A percentile compares a stretch with the other conserved stretches of the same genome.
Evolutionary conservation across 2,329 filamentous ascomycete species (phyloP).

Genomic region (Myrmaecium sp.): DNA sequence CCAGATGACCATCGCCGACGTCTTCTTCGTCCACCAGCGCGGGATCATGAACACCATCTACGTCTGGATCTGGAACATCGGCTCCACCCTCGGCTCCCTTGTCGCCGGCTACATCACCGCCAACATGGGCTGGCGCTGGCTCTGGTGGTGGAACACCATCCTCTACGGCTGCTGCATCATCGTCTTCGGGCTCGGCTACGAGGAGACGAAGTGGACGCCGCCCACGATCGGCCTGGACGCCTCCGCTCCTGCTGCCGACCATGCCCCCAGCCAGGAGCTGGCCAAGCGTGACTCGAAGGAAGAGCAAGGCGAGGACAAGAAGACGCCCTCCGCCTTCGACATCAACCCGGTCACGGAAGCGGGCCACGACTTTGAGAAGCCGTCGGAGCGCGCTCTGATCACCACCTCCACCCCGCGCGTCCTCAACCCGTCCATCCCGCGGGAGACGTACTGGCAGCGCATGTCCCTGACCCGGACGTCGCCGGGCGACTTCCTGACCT

Average conservation of each 20-base stretch:
- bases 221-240: too few relatives aligned
- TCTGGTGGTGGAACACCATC: conserved; percentile 32
- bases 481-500: conserved; percentile 12
- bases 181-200: conserved; percentile 22
- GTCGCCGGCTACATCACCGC: conserved; percentile 1
- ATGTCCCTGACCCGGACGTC: conserved; percentile 21
- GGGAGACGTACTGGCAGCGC: conserved; percentile 27
- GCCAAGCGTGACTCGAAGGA: too few relatives aligned
- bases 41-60: conserved; percentile 32
- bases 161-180: conserved; percentile 14
- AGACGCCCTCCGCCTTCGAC: conserved; percentile 9
- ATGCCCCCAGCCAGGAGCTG: too few relatives aligned
- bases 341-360: conserved; percentile 5
- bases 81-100: conserved; percentile 4
- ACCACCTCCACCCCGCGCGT: conserved; percentile 9
- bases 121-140: conserved; percentile 30
- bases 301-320: too few relatives aligned
- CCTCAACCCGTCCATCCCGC: conserved; percentile 16
- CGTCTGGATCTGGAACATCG: conserved; percentile 14
- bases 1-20: conserved; percentile 30
- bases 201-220: conserved; percentile 19
- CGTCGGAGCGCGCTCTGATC: conserved; percentile 8
- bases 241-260: too few relatives aligned
- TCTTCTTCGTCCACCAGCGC: conserved; percentile 33
- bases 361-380: conserved; percentile 4